Conservation (phyloP, 2,329 filamentous ascomycete genomes). For the Xylariaceae sp. region DNA sequence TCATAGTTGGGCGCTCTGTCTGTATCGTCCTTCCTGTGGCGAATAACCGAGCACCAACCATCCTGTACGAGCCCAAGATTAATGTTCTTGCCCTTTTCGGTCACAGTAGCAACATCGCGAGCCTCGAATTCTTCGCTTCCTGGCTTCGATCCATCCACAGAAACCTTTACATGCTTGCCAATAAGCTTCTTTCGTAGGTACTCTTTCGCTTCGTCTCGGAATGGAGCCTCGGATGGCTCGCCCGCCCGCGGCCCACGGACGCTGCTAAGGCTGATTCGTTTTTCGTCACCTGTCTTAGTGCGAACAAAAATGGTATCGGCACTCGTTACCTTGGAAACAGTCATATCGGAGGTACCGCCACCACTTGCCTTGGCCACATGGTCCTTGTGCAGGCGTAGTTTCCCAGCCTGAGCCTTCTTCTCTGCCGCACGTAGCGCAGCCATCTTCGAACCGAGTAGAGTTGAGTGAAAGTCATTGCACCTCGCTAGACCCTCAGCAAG, state of each 20-base stretch:
- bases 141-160: slow-evolving; percentile 88
- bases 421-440: slow-evolving; percentile 83
- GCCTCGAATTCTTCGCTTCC: slow-evolving; percentile 91
- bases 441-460: slow-evolving; percentile 90
- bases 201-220: slow-evolving; percentile 93
- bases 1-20: slow-evolving; percentile 96
- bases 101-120: slow-evolving; percentile 90
- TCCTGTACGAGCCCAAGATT: slow-evolving; percentile 86
- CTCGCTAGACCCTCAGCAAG: slow-evolving; percentile 88
- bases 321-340: slow-evolving; percentile 83
- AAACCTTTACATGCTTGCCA: slow-evolving; percentile 91
- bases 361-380: slow-evolving; percentile 74
- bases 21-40: slow-evolving; percentile 92
- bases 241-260: slow-evolving; percentile 89
- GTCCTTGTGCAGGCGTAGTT: slow-evolving; percentile 81
- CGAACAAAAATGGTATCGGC: slow-evolving; percentile 89
- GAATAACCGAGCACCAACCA: slow-evolving; percentile 91
- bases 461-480: slow-evolving; percentile 96
- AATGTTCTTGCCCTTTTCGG: slow-evolving; percentile 84
- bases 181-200: slow-evolving; percentile 93
- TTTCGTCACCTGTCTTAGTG: slow-evolving; percentile 84
- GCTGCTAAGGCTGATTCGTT: slow-evolving; percentile 90
- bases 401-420: slow-evolving; percentile 78
- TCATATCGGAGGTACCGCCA: slow-evolving; percentile 75
- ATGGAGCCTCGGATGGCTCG: slow-evolving; percentile 86